A percentile compares a stretch with the other conserved stretches of the same genome.
These are phyloP conservation scores for Russula ochroleuca DNA, from an alignment of 768 basidiomycete genomes.

Conservation along the genomic window DNA sequence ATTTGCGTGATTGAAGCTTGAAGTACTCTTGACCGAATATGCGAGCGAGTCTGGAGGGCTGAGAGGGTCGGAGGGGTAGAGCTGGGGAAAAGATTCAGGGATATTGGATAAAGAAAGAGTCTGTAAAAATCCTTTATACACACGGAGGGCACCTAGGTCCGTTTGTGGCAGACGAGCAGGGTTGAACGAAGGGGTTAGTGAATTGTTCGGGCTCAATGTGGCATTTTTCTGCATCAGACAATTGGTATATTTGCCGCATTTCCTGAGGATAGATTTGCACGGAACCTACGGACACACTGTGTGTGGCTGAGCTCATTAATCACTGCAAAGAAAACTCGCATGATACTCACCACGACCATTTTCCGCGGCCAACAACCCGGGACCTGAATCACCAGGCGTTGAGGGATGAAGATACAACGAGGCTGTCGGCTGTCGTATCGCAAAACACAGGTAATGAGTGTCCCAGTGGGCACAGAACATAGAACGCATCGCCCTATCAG, in stretches of 20 bases:
- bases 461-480: no score
- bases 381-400: no score
- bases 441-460: no score
- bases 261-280: no score
- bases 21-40: not conserved
- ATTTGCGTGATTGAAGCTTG: not conserved
- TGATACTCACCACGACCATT: no score
- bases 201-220: not conserved
- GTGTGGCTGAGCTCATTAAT: no score
- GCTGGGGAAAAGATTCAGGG: not conserved
- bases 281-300: no score
- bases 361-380: no score
- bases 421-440: not conserved
- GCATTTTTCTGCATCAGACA: no score
- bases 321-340: no score
- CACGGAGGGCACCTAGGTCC: not conserved
- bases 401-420: not conserved
- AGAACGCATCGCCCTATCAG: no score
- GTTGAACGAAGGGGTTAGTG: not conserved
- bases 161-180: not conserved
- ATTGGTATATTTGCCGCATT: no score
- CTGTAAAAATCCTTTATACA: not conserved
- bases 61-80: not conserved
- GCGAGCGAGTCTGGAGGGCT: not conserved
- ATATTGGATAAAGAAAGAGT: not conserved